Evolutionary conservation across 2,329 filamentous ascomycete genomes (phyloP), one percentile per base, ranked within the genome.

Genomic region (Cucurbitaria berberidis): DNA sequence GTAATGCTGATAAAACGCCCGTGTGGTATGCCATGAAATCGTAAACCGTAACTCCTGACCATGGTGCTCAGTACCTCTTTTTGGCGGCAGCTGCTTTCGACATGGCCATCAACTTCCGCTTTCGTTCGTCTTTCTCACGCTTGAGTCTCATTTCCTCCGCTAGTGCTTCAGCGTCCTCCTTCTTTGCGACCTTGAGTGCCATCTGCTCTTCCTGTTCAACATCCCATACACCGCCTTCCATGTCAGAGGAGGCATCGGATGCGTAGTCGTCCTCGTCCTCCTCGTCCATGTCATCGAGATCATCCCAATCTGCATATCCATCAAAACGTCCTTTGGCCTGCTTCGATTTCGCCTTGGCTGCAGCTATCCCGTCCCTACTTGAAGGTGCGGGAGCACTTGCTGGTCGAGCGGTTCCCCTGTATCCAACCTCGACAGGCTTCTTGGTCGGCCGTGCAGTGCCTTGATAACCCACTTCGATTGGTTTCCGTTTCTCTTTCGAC

Each of bases 161-260:
- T 62, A 89, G 77, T 53, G 89, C 86, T 61, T 84, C 78, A 16
- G 83, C 78, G 63, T 93, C 90, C 69, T 93, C 90, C 41, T 82
- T 81, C 39, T 83, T 84, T 21, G 89, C 90, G 48, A 82, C 79
- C 26, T 78, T 74, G 54, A 87, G 82, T 2, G 89, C 88, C 44
- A 77, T 69, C 41, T 80, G 77, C 70, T 93, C 90, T 71, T 93
- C 90, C 30, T 82, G 78, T 55, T 91, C 88, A 46, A 93, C 84
- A 62, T 92, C 89, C 55, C 87, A 87, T 32, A 88, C 72, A 29
- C 88, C 89, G 2, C 88, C 90, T 72, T 92, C 89, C 88, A 92
- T 92, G 64, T 91, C 89, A 5, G 88, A 90, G 5, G 87, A 89
- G 5, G 72, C 85, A 48, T 89, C 88, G 0, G 85, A 87, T 2